Base-by-base conservation (phyloP, 352 stramenopile genomes). In the Globisporangium spiculum region DNA sequence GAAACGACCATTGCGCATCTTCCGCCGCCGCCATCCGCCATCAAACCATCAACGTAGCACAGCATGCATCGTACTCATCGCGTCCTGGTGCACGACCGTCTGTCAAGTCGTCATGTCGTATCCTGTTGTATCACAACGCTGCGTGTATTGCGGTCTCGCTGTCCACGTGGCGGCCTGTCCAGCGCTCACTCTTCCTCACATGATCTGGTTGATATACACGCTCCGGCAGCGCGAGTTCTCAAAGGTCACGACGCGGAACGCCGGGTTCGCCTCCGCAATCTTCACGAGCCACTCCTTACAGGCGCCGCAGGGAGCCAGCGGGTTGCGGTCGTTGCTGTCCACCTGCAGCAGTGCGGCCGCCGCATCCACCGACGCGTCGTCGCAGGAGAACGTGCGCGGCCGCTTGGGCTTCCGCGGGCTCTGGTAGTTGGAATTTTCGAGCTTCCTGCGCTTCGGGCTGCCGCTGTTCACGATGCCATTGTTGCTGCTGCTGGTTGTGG, bases 261-360 rank as follows among this genome's bases (percentile, higher is more conserved):
- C 90, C 58, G 97, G 97, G 71, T 99, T 99, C 16, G 92, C 92
- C 79, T 99, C 96, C 5, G 96, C 96, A 71, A 99, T 99, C 79
- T 99, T 99, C 67, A 99, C 98, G 36, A 99, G 85, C 98, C 98
- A 99, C 75, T 99, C 97, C 72, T 98, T 99, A 84, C 98, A 99
- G 14, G 97, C 94, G 18, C 98, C 98, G 77, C 98, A 99, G 16
- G 98, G 98, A 53, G 95, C 93, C 30, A 99, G 75, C 30, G 97
- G 97, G 78, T 99, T 99, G 54, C 97, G 89, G 69, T 99, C 86
- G 30, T 79, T 74, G 61, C 65, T 54, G 12, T 77, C 72, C 9
- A 68, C 61, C 36, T 67, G 63, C 54, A 56, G 58, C 9, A 77
- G 38, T 8, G 75, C 78, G 0, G 71, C 72, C 16, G 73, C 69